These are phyloP conservation scores for Diaporthe eres DNA, from an alignment of 2,329 filamentous ascomycete genomes.

Conservation along the genomic window DNA sequence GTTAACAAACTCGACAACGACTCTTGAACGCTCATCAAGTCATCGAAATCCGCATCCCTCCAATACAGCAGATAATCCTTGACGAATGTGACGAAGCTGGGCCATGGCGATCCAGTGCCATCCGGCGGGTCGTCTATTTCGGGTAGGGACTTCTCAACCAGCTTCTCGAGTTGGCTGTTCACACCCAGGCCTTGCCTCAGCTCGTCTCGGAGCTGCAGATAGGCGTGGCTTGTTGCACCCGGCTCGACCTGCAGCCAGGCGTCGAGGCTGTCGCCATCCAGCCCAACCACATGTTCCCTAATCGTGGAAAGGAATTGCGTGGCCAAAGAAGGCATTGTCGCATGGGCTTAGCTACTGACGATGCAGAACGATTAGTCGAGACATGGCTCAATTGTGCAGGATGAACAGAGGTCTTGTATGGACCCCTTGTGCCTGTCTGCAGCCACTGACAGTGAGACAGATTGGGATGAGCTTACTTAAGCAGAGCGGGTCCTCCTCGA, in stretches of 20 bases:
- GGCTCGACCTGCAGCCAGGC: constrained; percentile 83
- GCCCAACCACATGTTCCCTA: constrained; percentile 70
- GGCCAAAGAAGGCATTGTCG: constrained; percentile 70
- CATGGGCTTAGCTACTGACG: background rate
- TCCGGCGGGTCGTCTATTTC: constrained; percentile 75
- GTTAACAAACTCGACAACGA: constrained; percentile 81
- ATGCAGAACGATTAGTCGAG: background rate
- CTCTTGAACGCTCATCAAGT: constrained; percentile 82
- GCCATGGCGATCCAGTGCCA: constrained; percentile 78
- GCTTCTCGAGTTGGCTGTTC: constrained; percentile 65
- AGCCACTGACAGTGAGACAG: background rate
- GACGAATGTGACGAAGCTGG: constrained; percentile 83
- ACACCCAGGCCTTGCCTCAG: constrained; percentile 69
- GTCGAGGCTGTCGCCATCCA: constrained; percentile 76
- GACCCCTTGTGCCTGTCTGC: background rate
- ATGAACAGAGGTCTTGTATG: background rate
- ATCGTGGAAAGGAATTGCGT: constrained; percentile 78
- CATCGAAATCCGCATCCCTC: constrained; percentile 82
- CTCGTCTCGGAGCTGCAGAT: constrained; percentile 77
- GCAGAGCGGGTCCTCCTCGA: background rate
- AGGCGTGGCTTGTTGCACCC: constrained; percentile 69
- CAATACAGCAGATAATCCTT: constrained; percentile 86
- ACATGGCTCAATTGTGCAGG: background rate
- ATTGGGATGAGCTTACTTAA: constrained; percentile 5
- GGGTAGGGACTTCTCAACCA: constrained; percentile 75